Evolutionary conservation across 1,139 yeast genomes (phyloP).

Genomic region (Yamadazyma pseudoaaseri): DNA sequence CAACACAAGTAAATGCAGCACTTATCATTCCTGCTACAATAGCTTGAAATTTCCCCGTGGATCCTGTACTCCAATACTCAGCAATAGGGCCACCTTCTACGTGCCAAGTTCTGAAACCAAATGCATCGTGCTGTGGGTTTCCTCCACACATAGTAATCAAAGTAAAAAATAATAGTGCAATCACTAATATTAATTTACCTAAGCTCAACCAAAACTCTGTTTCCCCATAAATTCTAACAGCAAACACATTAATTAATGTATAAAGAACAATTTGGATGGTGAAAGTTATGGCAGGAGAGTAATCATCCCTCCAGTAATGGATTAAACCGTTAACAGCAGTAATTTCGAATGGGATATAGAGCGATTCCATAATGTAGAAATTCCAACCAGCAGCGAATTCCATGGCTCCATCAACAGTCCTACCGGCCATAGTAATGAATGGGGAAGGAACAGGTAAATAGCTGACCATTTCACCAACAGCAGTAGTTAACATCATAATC

Average conservation of each 20-base stretch:
- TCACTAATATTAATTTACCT: conserved; percentile 65
- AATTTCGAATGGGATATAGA: conserved; percentile 76
- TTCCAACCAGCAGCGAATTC: conserved; percentile 80
- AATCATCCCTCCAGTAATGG: conserved; percentile 75
- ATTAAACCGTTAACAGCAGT: conserved; percentile 74
- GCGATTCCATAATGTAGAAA: conserved; percentile 72
- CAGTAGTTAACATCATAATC: conserved; percentile 59
- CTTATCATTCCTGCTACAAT: conserved; percentile 58
- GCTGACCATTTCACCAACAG: conserved; percentile 81
- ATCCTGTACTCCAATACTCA: conserved; percentile 52
- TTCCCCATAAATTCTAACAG: conserved; percentile 74
- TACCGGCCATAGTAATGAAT: conserved; percentile 50
- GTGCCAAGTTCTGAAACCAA: conserved; percentile 65
- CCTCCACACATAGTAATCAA: conserved; percentile 83
- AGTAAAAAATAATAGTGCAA: conserved; percentile 69
- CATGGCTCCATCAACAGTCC: conserved; percentile 60
- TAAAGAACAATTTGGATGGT: conserved; percentile 61
- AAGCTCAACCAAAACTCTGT: conserved; percentile 76
- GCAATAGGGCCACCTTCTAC: conserved; percentile 48
- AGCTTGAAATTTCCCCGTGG: conserved; percentile 68
- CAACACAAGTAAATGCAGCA: conserved; percentile 71
- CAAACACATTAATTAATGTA: conserved; percentile 60
- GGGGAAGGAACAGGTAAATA: conserved; percentile 71
- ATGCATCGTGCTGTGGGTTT: conserved; percentile 63
- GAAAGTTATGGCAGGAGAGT: conserved; percentile 62